Base-by-base conservation (phyloP, 208 protist species). In the Wallacemonas sp. region DNA sequence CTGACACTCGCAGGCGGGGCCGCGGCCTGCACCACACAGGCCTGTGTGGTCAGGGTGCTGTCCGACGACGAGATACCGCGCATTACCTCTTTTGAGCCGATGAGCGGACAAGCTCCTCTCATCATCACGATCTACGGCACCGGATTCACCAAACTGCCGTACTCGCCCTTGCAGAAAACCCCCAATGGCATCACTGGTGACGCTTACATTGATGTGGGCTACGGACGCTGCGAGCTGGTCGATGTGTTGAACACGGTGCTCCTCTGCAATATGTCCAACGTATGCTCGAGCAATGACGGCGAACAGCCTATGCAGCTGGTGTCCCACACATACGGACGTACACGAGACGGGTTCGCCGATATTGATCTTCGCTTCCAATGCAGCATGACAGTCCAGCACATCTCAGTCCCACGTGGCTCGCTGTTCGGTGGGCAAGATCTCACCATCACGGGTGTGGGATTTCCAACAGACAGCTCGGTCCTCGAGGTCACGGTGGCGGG, bases 51-150 rank as follows among this genome's bases (percentile, higher is more conserved):
- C 12, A 28, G 21, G 0, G 70, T 79, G 4, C 22, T 77, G 2
- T 24, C 72, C 0, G 6, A 31, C 11, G 1, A 33, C 38, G 36
- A 69, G 28, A 68, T 76, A 22, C 77, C 77, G 45, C 34, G 27
- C 19, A 79, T 83, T 53, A 62, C 68, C 17, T 74, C 72, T 51
- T 46, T 83, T 34, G 27, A 24, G 8, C 72, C 77, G 1, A 66
- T 64, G n/a, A 33, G 60, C 4, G 77, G 77, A 1, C 77, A 83
- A 66, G 72, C 77, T 6, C 77, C 77, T 46, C 46, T 83, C 33
- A 62, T 66, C 12, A 46, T 83, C 30, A 60, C 51, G 19, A 45
- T 83, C 30, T 77, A 76, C 66, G 77, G 77, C 42, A 45, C 63
- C 1, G 77, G 77, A 4, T 83, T 83, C 59, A 77, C 70, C 26